Evolutionary conservation across 164 flowering plant genomes (phyloP).

Genomic region (Annona squamosa): DNA sequence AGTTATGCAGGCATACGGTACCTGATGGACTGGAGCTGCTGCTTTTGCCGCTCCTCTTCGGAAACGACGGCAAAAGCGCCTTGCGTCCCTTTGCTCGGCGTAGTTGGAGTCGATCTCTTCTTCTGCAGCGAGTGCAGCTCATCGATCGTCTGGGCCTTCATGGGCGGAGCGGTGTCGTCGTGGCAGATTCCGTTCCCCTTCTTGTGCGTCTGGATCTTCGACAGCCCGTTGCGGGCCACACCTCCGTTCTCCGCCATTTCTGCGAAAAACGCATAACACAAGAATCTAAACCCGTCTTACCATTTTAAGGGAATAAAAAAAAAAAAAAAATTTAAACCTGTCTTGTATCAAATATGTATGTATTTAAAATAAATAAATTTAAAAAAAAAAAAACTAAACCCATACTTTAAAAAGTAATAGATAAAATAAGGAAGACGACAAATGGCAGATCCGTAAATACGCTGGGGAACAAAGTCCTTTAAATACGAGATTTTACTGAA

Average conservation of each 20-base stretch:
- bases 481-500: too few relatives aligned
- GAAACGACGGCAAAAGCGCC: constrained; percentile 35
- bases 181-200: constrained; percentile 46
- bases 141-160: constrained; percentile 72
- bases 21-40: constrained; percentile 97
- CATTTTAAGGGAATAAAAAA: background rate
- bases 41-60: constrained; percentile 74
- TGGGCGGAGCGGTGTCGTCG: constrained; percentile 49
- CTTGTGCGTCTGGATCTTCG: constrained; percentile 35
- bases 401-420: too few relatives aligned
- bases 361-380: too few relatives aligned
- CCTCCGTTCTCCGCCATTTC: constrained; percentile 30
- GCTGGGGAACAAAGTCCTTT: too few relatives aligned
- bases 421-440: background rate
- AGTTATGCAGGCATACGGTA: constrained; percentile 7
- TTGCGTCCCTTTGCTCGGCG: constrained; percentile 42
- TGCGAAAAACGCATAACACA: background rate
- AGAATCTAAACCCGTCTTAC: too few relatives aligned
- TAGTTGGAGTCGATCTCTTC: constrained; percentile 73
- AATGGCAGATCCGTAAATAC: background rate
- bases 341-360: too few relatives aligned
- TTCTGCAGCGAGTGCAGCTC: constrained; percentile 78
- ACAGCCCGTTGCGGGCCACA: constrained; percentile 27
- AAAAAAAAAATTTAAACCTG: too few relatives aligned
- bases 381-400: too few relatives aligned